Conservation (phyloP, 306 rosid species). For the Benincasa hispida region DNA sequence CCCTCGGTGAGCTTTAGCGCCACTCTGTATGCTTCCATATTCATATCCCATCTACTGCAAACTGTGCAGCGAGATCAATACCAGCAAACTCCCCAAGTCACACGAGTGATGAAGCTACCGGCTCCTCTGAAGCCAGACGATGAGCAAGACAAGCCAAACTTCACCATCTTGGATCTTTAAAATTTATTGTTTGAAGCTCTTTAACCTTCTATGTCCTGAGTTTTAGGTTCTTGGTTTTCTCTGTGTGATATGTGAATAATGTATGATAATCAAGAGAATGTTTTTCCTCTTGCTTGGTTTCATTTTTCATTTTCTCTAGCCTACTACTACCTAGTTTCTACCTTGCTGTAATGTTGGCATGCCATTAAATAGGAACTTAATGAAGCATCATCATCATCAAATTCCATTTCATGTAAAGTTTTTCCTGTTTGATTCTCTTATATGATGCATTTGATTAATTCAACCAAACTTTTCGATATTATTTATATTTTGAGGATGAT, state of each 20-base stretch:
- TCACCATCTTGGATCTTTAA: conserved; percentile 17
- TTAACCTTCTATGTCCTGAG: not conserved
- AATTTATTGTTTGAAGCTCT: not conserved
- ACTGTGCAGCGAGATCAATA: conserved; percentile 21
- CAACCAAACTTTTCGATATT: no score
- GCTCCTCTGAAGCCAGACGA: conserved; percentile 60
- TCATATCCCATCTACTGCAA: conserved; percentile 30
- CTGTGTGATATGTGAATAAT: not conserved
- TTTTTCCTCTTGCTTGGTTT: not conserved
- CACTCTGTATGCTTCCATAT: conserved; percentile 45
- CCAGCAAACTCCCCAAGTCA: conserved; percentile 4
- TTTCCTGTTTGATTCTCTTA: not conserved
- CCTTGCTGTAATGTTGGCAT: not conserved
- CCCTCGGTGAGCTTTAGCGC: conserved; percentile 38
- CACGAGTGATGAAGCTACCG: conserved; percentile 25
- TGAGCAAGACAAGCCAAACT: conserved; percentile 29
- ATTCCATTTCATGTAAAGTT: not conserved
- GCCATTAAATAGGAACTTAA: not conserved
- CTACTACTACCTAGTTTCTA: not conserved
- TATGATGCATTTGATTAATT: not conserved
- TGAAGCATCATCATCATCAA: not conserved
- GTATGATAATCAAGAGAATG: not conserved
- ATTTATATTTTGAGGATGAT: not conserved
- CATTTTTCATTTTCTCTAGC: not conserved
- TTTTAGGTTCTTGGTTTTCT: not conserved